Evolutionary conservation across 208 protist species (phyloP).

Genomic region (Leishmania major): DNA sequence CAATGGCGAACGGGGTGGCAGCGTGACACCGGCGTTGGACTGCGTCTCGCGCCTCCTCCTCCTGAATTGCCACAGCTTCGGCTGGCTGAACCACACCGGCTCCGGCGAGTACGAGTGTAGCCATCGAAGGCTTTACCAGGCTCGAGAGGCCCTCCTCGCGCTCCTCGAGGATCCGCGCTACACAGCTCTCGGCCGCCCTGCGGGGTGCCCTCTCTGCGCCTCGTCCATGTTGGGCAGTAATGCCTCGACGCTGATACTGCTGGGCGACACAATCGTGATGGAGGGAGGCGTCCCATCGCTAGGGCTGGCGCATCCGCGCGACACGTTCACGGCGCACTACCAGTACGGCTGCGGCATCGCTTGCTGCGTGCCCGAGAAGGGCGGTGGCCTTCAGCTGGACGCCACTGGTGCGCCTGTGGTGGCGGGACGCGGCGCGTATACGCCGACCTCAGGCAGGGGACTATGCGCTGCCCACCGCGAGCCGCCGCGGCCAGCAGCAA

Average conservation of each 20-base stretch:
- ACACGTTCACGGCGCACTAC: slow-evolving; percentile 49
- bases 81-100: slow-evolving; percentile 55
- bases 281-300: slow-evolving; percentile 67
- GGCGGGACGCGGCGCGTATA: not conserved
- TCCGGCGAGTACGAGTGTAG: slow-evolving; percentile 56
- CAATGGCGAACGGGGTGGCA: not conserved
- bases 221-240: slow-evolving; percentile 14
- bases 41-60: slow-evolving; percentile 49
- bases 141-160: slow-evolving; percentile 25
- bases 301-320: slow-evolving; percentile 24
- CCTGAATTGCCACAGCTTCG: slow-evolving; percentile 73
- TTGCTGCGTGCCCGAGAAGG: slow-evolving; percentile 42
- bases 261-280: slow-evolving; percentile 63
- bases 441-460: not conserved
- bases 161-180: slow-evolving; percentile 41
- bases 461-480: slow-evolving; percentile 10
- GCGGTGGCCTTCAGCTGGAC: not conserved
- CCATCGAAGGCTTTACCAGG: slow-evolving; percentile 36
- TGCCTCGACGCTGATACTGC: slow-evolving; percentile 44
- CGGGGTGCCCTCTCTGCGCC: slow-evolving; percentile 23
- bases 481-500: slow-evolving; percentile 4
- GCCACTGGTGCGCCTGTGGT: not conserved
- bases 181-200: slow-evolving; percentile 26
- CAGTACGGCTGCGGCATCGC: slow-evolving; percentile 71
- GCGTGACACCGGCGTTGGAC: not conserved